Percentiles rank a stretch among this genome's conserved stretches.
phyloP scores from a whole-genome alignment of 2,329 filamentous ascomycete species.

The Fusarium sp. region DNA sequence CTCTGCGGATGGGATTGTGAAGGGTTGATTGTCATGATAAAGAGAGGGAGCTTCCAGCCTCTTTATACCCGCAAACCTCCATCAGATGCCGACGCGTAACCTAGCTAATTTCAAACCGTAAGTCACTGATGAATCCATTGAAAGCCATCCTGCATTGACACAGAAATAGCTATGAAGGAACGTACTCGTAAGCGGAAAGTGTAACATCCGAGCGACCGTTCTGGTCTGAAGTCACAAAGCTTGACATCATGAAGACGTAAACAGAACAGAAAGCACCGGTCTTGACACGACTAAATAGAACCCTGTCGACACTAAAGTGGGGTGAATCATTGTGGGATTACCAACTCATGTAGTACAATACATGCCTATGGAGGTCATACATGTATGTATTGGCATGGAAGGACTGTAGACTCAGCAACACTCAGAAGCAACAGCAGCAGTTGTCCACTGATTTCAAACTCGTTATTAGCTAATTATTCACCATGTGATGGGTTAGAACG shows the following conservation, averaged over 20 bases:
- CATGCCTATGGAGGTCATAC: not conserved
- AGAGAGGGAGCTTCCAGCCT: not conserved
- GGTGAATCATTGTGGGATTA: accelerated
- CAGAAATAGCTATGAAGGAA: not conserved
- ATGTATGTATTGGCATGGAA: not conserved
- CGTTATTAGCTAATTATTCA: accelerated
- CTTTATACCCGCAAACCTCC: not conserved
- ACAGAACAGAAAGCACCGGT: accelerated
- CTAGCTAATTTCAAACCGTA: accelerated
- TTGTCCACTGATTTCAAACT: too few relatives aligned
- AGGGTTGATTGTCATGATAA: not conserved
- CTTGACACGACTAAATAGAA: accelerated
- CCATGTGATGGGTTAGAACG: not conserved
- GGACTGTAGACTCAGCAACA: not conserved
- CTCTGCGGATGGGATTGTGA: not conserved
- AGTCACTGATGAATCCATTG: accelerated
- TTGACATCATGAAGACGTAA: too few relatives aligned
- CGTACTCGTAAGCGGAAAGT: not conserved
- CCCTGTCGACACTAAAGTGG: too few relatives aligned
- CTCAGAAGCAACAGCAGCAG: not conserved
- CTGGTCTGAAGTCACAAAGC: not conserved
- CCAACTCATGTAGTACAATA: accelerated
- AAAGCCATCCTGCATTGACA: accelerated
- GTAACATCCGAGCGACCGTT: not conserved
- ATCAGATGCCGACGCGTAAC: accelerated